Evolutionary conservation across 345 rosid species (phyloP), one percentile per base, ranked within the genome.

Genomic region (Eucalyptus cloeziana): DNA sequence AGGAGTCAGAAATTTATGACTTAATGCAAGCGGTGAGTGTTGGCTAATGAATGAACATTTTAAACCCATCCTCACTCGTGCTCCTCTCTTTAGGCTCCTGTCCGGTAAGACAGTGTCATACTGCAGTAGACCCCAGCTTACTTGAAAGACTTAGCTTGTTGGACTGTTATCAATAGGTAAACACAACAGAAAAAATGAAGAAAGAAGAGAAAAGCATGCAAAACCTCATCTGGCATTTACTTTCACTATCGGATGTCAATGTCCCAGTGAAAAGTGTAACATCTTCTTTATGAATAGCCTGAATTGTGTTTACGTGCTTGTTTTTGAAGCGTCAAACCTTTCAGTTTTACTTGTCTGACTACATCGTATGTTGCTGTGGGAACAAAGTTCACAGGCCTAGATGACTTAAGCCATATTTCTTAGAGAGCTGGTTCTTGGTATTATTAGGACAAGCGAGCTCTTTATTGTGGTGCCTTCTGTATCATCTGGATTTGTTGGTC

Each of bases 1-100:
- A 91, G 90, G 94, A 93, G 86, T 90, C 93, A 27, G 94, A 93
- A 89, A 92, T 92, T 50, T 67, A 62, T 67, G 91, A 88, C 69
- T 86, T 93, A 86, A 93, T 93, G 94, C 94, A 90, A 91, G 94
- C 93, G 31, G 94, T 93, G 89, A 90, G 94, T 37, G 14, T 76
- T 19, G 45, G 83, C 8, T 76, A 37, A 76, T 76, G 83, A 76
- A 76, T 76, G 24, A 21, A 76, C 12, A 37, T 19, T 76, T 76
- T 76, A 76, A 76, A 86, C 58, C 69, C 56, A 37, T 86, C 67
- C 67, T 86, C 67, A 44, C 49, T 54, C 4, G 69, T 86, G 64
- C 60, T 40, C 10, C 30, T 52, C 64, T 21, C 21, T 54, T 86
- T 51, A 49, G 83, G 83, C 83, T 76, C 27, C 27, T 76, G 12